Conservation (phyloP, 2,329 filamentous ascomycete genomes). For the Talaromyces sp. region DNA sequence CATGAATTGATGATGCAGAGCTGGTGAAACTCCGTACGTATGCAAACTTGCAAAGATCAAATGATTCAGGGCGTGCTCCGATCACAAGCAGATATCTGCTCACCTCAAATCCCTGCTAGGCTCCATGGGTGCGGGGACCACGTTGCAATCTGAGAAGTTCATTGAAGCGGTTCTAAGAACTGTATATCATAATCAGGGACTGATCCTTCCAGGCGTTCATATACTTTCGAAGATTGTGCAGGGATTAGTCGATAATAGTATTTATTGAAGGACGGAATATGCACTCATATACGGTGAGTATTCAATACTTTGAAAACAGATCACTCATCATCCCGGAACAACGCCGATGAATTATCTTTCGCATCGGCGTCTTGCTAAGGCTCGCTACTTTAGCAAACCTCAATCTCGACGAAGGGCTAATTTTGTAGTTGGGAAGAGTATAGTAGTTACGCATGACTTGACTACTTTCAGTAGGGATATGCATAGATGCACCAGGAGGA, state of each 20-base stretch:
- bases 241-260: too few relatives aligned
- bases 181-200: not conserved
- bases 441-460: not conserved
- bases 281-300: not conserved
- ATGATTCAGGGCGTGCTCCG: too few relatives aligned
- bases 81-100: too few relatives aligned
- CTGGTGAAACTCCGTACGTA: too few relatives aligned
- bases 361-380: not conserved
- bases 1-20: too few relatives aligned
- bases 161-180: not conserved
- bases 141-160: not conserved
- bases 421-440: not conserved
- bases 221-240: too few relatives aligned
- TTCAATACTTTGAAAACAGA: not conserved
- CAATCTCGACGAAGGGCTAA: not conserved
- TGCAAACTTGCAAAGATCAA: too few relatives aligned
- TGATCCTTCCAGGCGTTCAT: too few relatives aligned
- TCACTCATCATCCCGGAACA: not conserved
- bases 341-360: not conserved
- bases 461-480: not conserved
- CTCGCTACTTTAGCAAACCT: not conserved
- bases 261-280: too few relatives aligned
- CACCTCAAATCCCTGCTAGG: not conserved
- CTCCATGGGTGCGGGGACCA: not conserved
- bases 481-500: not conserved